Conservation (phyloP, 257 asterid genomes). For the Paraleonurus japonicus region DNA sequence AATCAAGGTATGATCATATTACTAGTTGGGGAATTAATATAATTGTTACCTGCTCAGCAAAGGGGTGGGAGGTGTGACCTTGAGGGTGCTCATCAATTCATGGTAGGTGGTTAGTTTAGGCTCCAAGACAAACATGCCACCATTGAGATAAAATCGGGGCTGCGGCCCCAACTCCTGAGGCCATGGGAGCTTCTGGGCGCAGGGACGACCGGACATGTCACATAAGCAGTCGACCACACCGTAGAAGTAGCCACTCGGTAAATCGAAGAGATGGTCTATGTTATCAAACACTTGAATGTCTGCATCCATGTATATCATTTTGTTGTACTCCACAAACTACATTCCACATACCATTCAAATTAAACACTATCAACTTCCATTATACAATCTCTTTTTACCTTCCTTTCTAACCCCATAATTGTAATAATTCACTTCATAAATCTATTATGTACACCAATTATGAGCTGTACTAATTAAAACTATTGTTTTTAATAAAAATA, state of each 20-base stretch:
- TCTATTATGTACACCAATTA: too few species aligned
- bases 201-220: slow-evolving; percentile 38
- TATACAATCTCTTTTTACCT: not conserved
- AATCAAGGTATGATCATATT: too few species aligned
- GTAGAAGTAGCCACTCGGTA: slow-evolving; percentile 43
- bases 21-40: too few species aligned
- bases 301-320: slow-evolving; percentile 68
- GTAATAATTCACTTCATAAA: too few species aligned
- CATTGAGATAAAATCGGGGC: slow-evolving; percentile 56
- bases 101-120: slow-evolving; percentile 43
- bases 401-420: not conserved
- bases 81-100: slow-evolving; percentile 40
- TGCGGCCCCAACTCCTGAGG: slow-evolving; percentile 44
- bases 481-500: too few species aligned
- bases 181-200: slow-evolving; percentile 51
- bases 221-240: slow-evolving; percentile 58
- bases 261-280: slow-evolving; percentile 58
- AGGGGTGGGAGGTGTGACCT: slow-evolving; percentile 50
- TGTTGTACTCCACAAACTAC: slow-evolving; percentile 68
- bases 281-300: slow-evolving; percentile 67
- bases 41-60: slow-evolving; percentile 62
- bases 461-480: too few species aligned
- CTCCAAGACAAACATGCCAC: slow-evolving; percentile 57
- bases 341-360: not conserved
- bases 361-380: not conserved